A percentile compares a stretch with the other conserved stretches of the same genome.
phyloP scores from a whole-genome alignment of 805 yeast genomes.

The Starmerella stigmatis region DNA sequence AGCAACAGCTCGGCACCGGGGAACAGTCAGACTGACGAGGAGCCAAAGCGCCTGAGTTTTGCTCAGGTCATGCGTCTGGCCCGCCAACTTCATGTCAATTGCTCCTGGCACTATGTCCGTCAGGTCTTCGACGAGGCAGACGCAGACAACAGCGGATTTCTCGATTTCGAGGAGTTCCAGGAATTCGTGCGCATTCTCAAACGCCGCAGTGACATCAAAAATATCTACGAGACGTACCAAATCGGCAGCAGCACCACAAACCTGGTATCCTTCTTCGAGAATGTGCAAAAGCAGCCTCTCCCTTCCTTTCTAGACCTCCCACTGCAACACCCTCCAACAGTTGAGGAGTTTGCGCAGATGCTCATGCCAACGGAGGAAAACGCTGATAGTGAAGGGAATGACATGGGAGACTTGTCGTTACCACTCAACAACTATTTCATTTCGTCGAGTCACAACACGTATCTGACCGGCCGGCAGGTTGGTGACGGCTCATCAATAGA shows the following conservation, averaged over 20 bases:
- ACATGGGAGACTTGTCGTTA: conserved; percentile 35
- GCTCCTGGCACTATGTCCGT: conserved; percentile 44
- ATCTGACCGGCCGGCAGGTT: conserved; percentile 74
- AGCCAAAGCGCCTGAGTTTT: conserved; percentile 36
- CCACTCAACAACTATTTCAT: conserved; percentile 83
- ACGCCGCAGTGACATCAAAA: conserved; percentile 48
- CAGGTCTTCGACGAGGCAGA: conserved; percentile 48
- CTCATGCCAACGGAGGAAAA: conserved; percentile 25
- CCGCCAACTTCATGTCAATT: conserved; percentile 58
- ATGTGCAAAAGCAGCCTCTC: conserved; percentile 15
- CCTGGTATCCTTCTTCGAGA: conserved; percentile 9
- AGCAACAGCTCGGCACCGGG: not conserved
- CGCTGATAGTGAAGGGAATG: not conserved
- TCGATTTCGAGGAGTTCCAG: conserved; percentile 67
- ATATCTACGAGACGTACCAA: conserved; percentile 39
- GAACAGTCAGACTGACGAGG: conserved; percentile 14
- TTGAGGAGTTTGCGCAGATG: conserved; percentile 34
- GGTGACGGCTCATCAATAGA: conserved; percentile 83
- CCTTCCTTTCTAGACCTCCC: conserved; percentile 11
- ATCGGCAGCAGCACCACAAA: conserved; percentile 12
- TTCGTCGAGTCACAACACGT: conserved; percentile 92
- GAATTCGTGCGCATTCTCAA: conserved; percentile 59
- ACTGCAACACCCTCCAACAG: conserved; percentile 15
- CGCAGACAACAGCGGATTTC: conserved; percentile 37
- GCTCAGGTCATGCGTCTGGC: conserved; percentile 60